These are phyloP conservation scores for Aspergillus thermomutatus DNA, from an alignment of 2,329 filamentous ascomycete species.

Conservation along the genomic window DNA sequence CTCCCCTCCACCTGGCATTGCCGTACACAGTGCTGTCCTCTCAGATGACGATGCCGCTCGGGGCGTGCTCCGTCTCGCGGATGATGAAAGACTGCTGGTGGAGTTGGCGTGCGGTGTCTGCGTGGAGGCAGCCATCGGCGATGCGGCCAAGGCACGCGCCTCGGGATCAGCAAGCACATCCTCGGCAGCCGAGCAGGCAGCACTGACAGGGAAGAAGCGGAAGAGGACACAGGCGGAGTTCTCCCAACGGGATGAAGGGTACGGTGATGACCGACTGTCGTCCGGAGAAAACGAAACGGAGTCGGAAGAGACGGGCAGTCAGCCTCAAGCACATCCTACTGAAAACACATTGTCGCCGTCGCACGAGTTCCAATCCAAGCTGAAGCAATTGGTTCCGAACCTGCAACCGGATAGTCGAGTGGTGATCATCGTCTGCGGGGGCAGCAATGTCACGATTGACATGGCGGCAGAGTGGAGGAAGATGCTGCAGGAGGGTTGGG, in stretches of 20 bases:
- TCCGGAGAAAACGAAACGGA: conserved; percentile 26
- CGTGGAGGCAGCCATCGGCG: conserved; percentile 51
- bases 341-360: conserved; percentile 1
- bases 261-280: conserved; percentile 33
- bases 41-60: conserved; percentile 75
- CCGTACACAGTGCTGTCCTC: conserved; percentile 61
- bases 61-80: conserved; percentile 71
- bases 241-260: conserved; percentile 30
- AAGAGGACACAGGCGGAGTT: conserved; percentile 20
- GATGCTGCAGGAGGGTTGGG: conserved; percentile 41
- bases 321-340: neutral
- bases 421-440: conserved; percentile 82
- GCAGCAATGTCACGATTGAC: conserved; percentile 62
- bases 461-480: conserved; percentile 59
- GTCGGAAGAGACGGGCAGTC: conserved; percentile 12
- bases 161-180: neutral
- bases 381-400: conserved; percentile 61
- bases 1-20: conserved; percentile 41
- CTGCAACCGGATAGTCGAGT: conserved; percentile 67
- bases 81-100: conserved; percentile 77
- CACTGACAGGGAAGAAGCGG: conserved; percentile 24
- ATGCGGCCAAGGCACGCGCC: conserved; percentile 16
- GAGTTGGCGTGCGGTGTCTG: conserved; percentile 84
- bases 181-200: conserved; percentile 6
- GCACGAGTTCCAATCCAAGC: conserved; percentile 31